Evolutionary conservation across 2,329 filamentous ascomycete species (phyloP), one percentile per base, ranked within the genome.

Genomic region (Colletotrichum nymphaeae): DNA sequence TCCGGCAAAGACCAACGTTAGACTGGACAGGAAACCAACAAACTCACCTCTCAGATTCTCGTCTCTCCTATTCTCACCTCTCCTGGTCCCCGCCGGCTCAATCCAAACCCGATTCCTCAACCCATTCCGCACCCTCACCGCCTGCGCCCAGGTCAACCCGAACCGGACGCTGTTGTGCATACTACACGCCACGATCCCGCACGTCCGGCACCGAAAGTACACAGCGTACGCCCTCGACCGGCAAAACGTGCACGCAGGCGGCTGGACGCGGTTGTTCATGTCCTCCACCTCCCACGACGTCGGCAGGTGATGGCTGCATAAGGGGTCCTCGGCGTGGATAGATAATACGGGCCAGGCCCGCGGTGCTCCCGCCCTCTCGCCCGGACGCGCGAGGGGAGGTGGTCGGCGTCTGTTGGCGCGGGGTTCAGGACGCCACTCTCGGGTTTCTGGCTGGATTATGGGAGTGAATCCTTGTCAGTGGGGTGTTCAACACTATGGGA

Each of bases 101-200:
- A 65, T 9, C 52, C 63, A 65, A 7, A 65, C 63, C 52, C 63
- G 32, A n/a, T 57, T 24, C 14, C 55, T 16, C 52, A 65, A 19
- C 2, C n/a, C 9, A 6, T 24, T 9, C 12, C 22, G 16, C 7
- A 30, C 53, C 16, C 16, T 42, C 16, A 56, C 16, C 16, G 63
- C 63, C 32, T 30, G 49, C 5, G 16, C 49, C 63, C 63, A 65
- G 4, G 32, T 16, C 63, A 65, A 28, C 52, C 63, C 63, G 2
- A 63, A 35, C 60, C 60, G 49, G 22, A 30, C 24, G 32, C 14
- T 26, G 6, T 22, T 30, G 22, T 55, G 52, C 30, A n/a, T 65
- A 49, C 63, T 55, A 16, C 63, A 65, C 32, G 52, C 52, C 49
- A 65, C 63, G 32, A 65, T 24, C 28, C 63, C 63, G 52, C 63